These are phyloP conservation scores for Plantago lanceolata DNA, from an alignment of 305 asterid genomes.

Conservation along the genomic window DNA sequence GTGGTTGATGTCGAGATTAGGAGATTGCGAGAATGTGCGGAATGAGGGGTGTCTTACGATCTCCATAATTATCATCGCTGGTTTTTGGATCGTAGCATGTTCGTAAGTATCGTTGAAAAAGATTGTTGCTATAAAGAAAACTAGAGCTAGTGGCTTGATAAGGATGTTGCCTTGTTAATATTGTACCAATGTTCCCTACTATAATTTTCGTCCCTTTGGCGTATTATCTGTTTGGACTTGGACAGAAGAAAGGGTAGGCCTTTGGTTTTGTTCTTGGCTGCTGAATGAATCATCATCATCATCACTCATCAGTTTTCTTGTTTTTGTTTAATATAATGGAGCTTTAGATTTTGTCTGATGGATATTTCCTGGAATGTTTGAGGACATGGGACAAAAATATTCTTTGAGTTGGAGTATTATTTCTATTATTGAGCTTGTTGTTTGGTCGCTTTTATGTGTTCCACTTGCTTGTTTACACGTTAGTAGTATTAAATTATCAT, in stretches of 20 bases:
- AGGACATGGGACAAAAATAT: conserved; percentile 30
- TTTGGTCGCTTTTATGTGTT: conserved; percentile 18
- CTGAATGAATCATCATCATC: conserved; percentile 31
- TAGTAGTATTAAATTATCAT: too few species aligned
- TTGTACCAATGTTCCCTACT: conserved; percentile 24
- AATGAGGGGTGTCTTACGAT: background rate
- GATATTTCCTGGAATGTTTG: conserved; percentile 27
- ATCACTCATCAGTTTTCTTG: too few species aligned
- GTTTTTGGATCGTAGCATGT: conserved; percentile 8
- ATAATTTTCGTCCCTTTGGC: conserved; percentile 26
- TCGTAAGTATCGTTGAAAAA: background rate
- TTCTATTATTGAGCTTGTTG: conserved; percentile 18
- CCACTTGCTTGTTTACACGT: conserved; percentile 21
- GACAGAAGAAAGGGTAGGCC: conserved; percentile 31
- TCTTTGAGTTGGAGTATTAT: conserved; percentile 39
- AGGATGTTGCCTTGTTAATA: conserved; percentile 23
- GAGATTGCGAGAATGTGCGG: background rate
- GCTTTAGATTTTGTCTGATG: conserved; percentile 29
- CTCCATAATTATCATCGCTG: background rate
- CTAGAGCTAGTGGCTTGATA: conserved; percentile 17
- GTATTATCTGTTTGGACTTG: conserved; percentile 30
- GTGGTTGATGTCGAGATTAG: background rate
- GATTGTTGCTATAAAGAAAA: background rate
- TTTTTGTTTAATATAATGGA: conserved; percentile 26
- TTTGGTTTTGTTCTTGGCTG: conserved; percentile 27